Evolutionary conservation across 2,329 filamentous ascomycete genomes (phyloP).

Genomic region (Huntiella abstrusa): DNA sequence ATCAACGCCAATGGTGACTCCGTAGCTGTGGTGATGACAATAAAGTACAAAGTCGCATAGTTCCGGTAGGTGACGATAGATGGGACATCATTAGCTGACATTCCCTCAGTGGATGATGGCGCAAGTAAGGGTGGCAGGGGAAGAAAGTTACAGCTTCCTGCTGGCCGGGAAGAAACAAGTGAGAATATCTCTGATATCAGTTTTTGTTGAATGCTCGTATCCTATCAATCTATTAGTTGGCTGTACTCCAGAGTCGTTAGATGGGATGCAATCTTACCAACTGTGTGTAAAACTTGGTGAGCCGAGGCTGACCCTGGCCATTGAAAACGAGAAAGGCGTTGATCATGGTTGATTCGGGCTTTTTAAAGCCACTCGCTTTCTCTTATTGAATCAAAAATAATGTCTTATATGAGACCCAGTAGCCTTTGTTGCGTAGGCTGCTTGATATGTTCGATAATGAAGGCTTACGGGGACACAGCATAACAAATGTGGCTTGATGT

Average conservation of each 20-base stretch:
- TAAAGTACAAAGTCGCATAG: constrained; percentile 97
- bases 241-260: neutral
- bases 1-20: constrained; percentile 90
- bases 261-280: constrained; percentile 36
- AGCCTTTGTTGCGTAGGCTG: neutral
- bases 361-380: no score
- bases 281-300: constrained; percentile 98
- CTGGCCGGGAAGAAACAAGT: constrained; percentile 76
- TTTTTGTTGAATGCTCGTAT: constrained; percentile 91
- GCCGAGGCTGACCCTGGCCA: constrained; percentile 84
- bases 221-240: constrained; percentile 32
- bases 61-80: constrained; percentile 94
- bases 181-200: constrained; percentile 95
- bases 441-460: neutral
- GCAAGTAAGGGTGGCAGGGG: constrained; percentile 52
- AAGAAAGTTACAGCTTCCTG: constrained; percentile 94
- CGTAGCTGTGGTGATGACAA: constrained; percentile 89
- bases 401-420: neutral
- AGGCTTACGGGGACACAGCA: neutral
- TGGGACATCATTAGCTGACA: constrained; percentile 63
- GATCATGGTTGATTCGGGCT: constrained; percentile 47
- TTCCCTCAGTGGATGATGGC: constrained; percentile 42
- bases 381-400: no score
- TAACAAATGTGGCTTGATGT: neutral
- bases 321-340: constrained; percentile 98